Evolutionary conservation across 768 basidiomycete genomes (phyloP).

Genomic region (Mycena rebaudengoi): DNA sequence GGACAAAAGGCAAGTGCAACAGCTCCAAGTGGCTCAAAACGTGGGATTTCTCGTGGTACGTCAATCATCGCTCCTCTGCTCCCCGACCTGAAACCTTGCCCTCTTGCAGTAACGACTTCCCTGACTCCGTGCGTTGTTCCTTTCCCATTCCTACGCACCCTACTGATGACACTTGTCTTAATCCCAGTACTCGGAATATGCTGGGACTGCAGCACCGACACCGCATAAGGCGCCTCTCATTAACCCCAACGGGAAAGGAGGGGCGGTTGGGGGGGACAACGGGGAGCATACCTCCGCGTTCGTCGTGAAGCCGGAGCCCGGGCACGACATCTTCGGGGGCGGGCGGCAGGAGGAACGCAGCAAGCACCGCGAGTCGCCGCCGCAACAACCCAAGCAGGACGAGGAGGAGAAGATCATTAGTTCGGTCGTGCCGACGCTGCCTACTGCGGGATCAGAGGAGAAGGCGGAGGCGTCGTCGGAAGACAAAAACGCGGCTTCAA

Average conservation of each 20-base stretch:
- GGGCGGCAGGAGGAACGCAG: constrained; percentile 58
- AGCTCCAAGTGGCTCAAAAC: constrained; percentile 87
- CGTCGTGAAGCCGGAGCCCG: constrained; percentile 72
- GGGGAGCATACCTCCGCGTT: constrained; percentile 47
- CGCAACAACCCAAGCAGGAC: constrained; percentile 27
- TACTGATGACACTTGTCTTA: constrained; percentile 8
- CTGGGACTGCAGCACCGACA: constrained; percentile 44
- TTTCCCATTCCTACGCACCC: neutral
- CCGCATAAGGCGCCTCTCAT: constrained; percentile 49
- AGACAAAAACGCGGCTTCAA: neutral
- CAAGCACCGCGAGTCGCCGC: constrained; percentile 30
- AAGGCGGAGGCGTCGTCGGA: constrained; percentile 10
- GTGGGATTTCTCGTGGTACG: constrained; percentile 95
- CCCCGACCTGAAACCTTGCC: too few relatives aligned
- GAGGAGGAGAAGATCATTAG: constrained; percentile 49
- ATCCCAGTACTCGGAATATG: constrained; percentile 67
- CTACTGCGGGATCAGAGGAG: neutral
- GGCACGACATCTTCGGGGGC: constrained; percentile 75
- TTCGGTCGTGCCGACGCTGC: neutral
- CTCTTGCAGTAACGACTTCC: constrained; percentile 67
- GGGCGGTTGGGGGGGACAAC: constrained; percentile 23
- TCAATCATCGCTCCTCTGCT: neutral
- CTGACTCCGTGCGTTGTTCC: constrained; percentile 61
- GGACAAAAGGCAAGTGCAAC: constrained; percentile 85
- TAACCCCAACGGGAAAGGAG: constrained; percentile 41